A percentile compares a stretch with the other conserved stretches of the same genome.
Conservation (phyloP, 2,329 filamentous ascomycete species). For the Sporothrix euskadiensis region DNA sequence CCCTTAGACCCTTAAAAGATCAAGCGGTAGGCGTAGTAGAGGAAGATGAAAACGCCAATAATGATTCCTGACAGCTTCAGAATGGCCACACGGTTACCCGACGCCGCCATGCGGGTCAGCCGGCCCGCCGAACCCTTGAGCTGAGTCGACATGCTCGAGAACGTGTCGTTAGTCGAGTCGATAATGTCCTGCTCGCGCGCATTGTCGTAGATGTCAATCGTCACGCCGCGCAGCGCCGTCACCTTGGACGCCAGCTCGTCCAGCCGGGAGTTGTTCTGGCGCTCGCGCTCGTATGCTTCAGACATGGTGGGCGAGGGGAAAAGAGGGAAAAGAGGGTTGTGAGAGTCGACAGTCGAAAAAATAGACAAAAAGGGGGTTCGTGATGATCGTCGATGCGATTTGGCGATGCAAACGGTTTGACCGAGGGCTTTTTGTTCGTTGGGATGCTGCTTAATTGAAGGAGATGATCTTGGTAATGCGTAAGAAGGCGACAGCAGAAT, state of each 20-base stretch:
- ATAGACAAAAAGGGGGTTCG: not conserved
- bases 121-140: conserved; percentile 82
- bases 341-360: not conserved
- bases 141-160: conserved; percentile 79
- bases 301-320: conserved; percentile 55
- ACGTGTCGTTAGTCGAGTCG: conserved; percentile 87
- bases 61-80: conserved; percentile 86
- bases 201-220: conserved; percentile 96
- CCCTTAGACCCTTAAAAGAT: conserved; percentile 52
- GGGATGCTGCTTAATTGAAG: not conserved
- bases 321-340: too few species aligned
- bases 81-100: conserved; percentile 87
- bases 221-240: conserved; percentile 86
- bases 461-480: not conserved
- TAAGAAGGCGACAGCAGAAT: not conserved
- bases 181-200: conserved; percentile 85
- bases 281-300: conserved; percentile 75
- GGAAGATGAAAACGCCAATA: conserved; percentile 66
- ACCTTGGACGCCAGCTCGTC: conserved; percentile 90
- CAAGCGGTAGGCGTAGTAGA: conserved; percentile 72
- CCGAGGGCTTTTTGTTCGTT: not conserved
- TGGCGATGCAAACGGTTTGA: not conserved
- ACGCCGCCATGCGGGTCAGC: conserved; percentile 84
- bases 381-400: conserved; percentile 3
- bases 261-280: conserved; percentile 93